phyloP scores from a whole-genome alignment of 352 stramenopile species.

The Blastocystis sp. region DNA sequence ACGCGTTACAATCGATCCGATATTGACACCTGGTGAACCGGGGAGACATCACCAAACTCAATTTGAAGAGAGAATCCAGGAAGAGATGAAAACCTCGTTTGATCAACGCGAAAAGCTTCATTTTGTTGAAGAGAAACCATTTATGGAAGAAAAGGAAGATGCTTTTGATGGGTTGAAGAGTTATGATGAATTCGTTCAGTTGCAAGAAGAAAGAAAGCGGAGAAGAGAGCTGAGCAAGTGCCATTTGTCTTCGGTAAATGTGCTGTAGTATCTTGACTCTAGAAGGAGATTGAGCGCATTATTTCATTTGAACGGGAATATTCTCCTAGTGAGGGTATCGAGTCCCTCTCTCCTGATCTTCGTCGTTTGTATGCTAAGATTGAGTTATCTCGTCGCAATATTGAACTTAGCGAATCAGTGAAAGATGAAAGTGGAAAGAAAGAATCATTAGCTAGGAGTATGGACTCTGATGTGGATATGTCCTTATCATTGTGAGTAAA shows the following conservation, averaged over 20 bases:
- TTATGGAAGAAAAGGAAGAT: not conserved
- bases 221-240: slow-evolving; percentile 9
- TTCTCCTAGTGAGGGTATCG: not conserved
- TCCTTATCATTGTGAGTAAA: not conserved
- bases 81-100: slow-evolving; percentile 28
- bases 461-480: slow-evolving; percentile 3
- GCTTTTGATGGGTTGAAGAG: not conserved
- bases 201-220: slow-evolving; percentile 7
- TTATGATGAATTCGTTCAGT: not conserved
- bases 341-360: not conserved
- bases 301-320: slow-evolving; percentile 1
- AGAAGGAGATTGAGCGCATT: slow-evolving; percentile 36
- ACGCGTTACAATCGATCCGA: slow-evolving; percentile 39
- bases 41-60: slow-evolving; percentile 32
- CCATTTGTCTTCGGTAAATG: not conserved
- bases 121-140: slow-evolving; percentile 29
- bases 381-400: not conserved
- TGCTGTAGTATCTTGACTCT: not conserved
- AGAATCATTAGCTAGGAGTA: not conserved
- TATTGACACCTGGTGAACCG: slow-evolving; percentile 58
- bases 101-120: slow-evolving; percentile 47
- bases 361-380: slow-evolving; percentile 21
- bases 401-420: not conserved
- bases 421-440: not conserved
- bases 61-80: slow-evolving; percentile 27